These are phyloP conservation scores for Nepenthes gracilis DNA, from an alignment of 148 eudicot genomes.

Conservation along the genomic window DNA sequence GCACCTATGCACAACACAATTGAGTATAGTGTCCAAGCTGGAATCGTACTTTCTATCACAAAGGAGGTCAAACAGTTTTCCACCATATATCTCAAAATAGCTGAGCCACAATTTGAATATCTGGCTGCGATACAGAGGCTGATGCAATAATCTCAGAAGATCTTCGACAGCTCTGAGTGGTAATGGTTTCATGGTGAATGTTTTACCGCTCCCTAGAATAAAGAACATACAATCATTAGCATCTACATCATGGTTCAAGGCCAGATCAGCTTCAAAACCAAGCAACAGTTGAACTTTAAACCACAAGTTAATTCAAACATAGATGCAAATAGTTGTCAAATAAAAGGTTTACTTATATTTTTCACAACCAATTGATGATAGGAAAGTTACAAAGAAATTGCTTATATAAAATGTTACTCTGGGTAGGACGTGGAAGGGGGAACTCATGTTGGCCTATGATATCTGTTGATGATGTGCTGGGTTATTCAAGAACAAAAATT, in stretches of 20 bases:
- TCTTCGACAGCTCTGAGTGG: conserved; percentile 94
- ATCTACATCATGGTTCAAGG: conserved; percentile 1
- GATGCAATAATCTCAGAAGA: conserved; percentile 73
- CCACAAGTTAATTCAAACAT: too few relatives aligned
- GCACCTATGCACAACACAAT: background rate
- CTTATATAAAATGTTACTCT: too few relatives aligned
- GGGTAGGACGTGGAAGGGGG: too few relatives aligned
- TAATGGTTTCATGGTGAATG: conserved; percentile 95
- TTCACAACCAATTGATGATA: too few relatives aligned
- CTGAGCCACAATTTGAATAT: conserved; percentile 97
- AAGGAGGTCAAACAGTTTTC: conserved; percentile 88
- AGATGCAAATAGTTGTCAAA: too few relatives aligned
- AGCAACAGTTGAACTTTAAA: background rate
- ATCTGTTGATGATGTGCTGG: too few relatives aligned
- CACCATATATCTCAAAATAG: conserved; percentile 97
- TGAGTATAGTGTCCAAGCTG: background rate
- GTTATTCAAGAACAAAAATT: too few relatives aligned
- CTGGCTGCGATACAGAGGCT: conserved; percentile 73
- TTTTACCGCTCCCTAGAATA: conserved; percentile 93
- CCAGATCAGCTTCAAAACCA: background rate
- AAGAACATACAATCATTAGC: conserved; percentile 6
- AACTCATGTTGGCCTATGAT: too few relatives aligned
- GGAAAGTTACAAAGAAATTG: too few relatives aligned
- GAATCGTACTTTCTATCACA: conserved; percentile 64
- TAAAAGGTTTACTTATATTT: too few relatives aligned